Evolutionary conservation across 2,329 filamentous ascomycete genomes (phyloP).

Genomic region (Trichophaea hybrida): DNA sequence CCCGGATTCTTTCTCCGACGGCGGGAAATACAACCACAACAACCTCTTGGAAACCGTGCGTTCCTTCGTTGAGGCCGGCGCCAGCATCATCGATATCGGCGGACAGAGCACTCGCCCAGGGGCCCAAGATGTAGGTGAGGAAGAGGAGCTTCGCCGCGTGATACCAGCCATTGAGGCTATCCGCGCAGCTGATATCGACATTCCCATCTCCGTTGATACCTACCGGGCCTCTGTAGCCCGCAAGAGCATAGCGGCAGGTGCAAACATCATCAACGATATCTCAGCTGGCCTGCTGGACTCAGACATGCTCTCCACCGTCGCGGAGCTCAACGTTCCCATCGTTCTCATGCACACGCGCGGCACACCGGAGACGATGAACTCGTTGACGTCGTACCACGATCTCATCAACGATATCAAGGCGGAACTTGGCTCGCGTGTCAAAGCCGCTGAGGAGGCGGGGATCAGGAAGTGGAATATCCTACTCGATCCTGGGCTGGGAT

Average conservation of each 20-base stretch:
- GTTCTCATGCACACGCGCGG: conserved; percentile 90
- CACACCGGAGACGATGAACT: conserved; percentile 66
- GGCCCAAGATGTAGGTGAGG: conserved; percentile 49
- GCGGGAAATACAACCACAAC: conserved; percentile 46
- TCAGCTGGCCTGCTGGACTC: conserved; percentile 67
- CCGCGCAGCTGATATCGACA: conserved; percentile 40
- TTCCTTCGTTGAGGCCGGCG: conserved; percentile 51
- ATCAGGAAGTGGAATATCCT: conserved; percentile 88
- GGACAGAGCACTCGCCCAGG: conserved; percentile 83
- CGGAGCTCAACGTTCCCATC: conserved; percentile 61
- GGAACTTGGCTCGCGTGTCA: conserved; percentile 57
- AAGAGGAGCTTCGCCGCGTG: conserved; percentile 64
- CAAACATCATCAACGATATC: conserved; percentile 89
- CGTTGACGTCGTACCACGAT: conserved; percentile 51
- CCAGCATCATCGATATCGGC: conserved; percentile 78
- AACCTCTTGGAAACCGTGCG: conserved; percentile 45
- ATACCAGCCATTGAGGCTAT: conserved; percentile 65
- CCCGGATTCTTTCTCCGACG: conserved; percentile 93
- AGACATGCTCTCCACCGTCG: conserved; percentile 69
- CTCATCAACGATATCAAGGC: conserved; percentile 49
- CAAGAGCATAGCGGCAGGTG: conserved; percentile 60
- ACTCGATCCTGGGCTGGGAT: conserved; percentile 84
- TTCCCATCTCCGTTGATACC: conserved; percentile 62
- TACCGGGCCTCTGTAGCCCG: conserved; percentile 75
- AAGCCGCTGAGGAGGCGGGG: conserved; percentile 62